Percentiles rank a stretch among this genome's conserved stretches.
These are phyloP conservation scores for Lathyrus aphaca DNA, from an alignment of 306 rosid genomes.

Conservation along the genomic window DNA sequence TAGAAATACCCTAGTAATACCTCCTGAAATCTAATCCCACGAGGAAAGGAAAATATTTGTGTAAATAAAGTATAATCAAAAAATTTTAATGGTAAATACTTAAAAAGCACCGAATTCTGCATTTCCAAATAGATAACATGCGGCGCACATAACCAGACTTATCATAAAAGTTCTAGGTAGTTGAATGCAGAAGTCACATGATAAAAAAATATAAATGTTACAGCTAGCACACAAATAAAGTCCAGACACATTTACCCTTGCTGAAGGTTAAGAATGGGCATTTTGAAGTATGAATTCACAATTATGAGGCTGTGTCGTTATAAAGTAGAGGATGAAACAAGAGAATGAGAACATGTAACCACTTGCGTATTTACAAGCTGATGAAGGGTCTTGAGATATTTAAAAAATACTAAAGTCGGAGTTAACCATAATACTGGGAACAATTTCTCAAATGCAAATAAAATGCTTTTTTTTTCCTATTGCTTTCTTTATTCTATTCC, in stretches of 20 bases:
- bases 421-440: too few species aligned
- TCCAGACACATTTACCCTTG: not conserved
- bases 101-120: not conserved
- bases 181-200: not conserved
- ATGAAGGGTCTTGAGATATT: too few species aligned
- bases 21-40: not conserved
- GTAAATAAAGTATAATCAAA: constrained; percentile 2
- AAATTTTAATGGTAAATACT: not conserved
- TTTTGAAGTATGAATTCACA: not conserved
- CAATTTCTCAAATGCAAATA: too few species aligned
- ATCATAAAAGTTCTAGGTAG: not conserved
- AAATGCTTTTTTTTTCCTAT: too few species aligned
- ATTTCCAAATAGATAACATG: not conserved
- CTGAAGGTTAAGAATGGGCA: not conserved
- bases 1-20: not conserved
- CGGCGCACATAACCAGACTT: not conserved
- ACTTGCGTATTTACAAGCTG: not conserved
- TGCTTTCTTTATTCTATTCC: too few species aligned
- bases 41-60: not conserved
- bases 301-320: not conserved
- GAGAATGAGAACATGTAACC: not conserved
- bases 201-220: not conserved
- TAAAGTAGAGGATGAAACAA: not conserved
- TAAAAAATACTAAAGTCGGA: too few species aligned
- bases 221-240: not conserved